These are phyloP conservation scores for Colletotrichum sp. DNA, from an alignment of 2,329 filamentous ascomycete genomes.

Conservation along the genomic window DNA sequence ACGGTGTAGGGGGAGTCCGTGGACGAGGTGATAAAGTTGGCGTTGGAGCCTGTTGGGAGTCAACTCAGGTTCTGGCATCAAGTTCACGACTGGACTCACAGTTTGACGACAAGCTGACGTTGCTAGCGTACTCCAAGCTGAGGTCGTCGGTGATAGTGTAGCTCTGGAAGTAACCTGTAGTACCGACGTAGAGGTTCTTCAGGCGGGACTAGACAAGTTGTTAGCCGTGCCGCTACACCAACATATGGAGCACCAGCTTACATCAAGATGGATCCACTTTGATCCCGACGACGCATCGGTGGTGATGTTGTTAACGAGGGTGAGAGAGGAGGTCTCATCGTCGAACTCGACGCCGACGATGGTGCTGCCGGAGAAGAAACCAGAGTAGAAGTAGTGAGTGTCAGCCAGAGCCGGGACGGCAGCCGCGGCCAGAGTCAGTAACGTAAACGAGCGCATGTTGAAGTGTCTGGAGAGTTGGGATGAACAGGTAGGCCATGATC, in stretches of 20 bases:
- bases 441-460: neutral
- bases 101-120: constrained; percentile 1
- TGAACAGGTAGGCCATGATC: neutral
- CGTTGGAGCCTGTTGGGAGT: neutral
- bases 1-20: constrained; percentile 24
- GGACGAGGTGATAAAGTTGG: constrained; percentile 25
- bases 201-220: neutral
- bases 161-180: constrained; percentile 8
- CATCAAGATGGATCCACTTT: constrained; percentile 26
- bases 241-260: neutral
- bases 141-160: constrained; percentile 10
- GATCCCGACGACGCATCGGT: constrained; percentile 20
- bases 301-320: constrained; percentile 25
- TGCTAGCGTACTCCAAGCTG: neutral
- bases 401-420: neutral
- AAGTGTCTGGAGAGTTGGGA: neutral
- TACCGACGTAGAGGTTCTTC: constrained; percentile 8
- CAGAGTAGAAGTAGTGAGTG: constrained; percentile 10
- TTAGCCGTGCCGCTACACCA: too few species aligned
- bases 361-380: constrained; percentile 3
- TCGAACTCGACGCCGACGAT: constrained; percentile 26
- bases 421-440: neutral
- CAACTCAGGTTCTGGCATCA: neutral
- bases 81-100: constrained; percentile 9
- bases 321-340: constrained; percentile 25